Percentiles rank a stretch among this genome's conserved stretches.
phyloP scores from a whole-genome alignment of 1,139 yeast genomes.

The Yamadazyma triangularis region DNA sequence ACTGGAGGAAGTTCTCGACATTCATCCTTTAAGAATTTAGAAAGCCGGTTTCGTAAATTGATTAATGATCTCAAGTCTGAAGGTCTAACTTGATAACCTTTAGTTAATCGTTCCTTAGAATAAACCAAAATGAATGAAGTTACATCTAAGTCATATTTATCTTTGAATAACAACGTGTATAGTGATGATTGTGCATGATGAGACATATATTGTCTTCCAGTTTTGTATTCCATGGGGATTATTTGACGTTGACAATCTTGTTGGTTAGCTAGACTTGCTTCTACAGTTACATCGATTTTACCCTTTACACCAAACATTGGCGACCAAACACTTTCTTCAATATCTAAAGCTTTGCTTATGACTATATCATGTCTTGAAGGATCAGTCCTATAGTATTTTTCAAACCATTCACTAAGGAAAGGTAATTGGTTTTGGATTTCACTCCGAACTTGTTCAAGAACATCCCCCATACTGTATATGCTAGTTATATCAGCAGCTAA shows the following conservation, averaged over 20 bases:
- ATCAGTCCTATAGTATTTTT: constrained; percentile 33
- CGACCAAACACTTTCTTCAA: constrained; percentile 90
- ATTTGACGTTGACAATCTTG: constrained; percentile 36
- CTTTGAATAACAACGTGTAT: constrained; percentile 77
- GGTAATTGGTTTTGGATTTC: constrained; percentile 37
- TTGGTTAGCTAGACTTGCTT: constrained; percentile 49
- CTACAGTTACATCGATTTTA: constrained; percentile 80
- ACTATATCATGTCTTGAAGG: constrained; percentile 40
- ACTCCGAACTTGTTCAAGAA: constrained; percentile 23
- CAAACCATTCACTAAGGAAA: constrained; percentile 62
- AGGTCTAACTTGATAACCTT: constrained; percentile 50
- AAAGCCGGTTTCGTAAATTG: constrained; percentile 67
- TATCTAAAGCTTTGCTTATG: constrained; percentile 65
- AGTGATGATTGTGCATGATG: constrained; percentile 88
- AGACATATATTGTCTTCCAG: constrained; percentile 63
- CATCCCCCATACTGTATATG: constrained; percentile 51
- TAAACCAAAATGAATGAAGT: constrained; percentile 69
- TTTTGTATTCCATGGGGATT: constrained; percentile 84
- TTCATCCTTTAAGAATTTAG: constrained; percentile 52
- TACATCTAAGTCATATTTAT: constrained; percentile 68
- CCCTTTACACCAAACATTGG: constrained; percentile 93
- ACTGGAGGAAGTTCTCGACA: constrained; percentile 56
- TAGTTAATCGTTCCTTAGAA: constrained; percentile 56
- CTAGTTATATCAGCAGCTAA: constrained; percentile 41
- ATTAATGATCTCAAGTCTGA: constrained; percentile 59